These are phyloP conservation scores for Maudiozyma barnettii DNA, from an alignment of 805 yeast genomes.

Conservation along the genomic window DNA sequence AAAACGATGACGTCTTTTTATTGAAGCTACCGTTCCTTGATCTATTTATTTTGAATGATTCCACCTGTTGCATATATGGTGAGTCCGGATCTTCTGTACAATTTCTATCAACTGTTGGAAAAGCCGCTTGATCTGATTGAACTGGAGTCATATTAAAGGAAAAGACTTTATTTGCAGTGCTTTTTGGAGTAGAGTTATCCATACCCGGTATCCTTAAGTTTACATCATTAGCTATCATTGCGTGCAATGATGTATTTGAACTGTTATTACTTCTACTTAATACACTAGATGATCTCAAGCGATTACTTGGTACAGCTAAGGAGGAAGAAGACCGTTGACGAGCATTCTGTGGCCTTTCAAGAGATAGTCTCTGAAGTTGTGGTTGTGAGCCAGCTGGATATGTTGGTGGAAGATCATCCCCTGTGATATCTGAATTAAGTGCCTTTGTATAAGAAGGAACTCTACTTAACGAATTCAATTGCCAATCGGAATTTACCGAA, in stretches of 20 bases:
- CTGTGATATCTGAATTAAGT: slow-evolving; percentile 40
- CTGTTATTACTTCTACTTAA: slow-evolving; percentile 20
- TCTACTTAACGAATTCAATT: slow-evolving; percentile 40
- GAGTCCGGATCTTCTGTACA: background rate
- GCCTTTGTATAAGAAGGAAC: slow-evolving; percentile 88
- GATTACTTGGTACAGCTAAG: slow-evolving; percentile 7
- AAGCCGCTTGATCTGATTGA: background rate
- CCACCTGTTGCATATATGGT: background rate
- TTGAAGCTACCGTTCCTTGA: background rate
- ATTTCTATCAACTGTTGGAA: background rate
- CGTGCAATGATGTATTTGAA: slow-evolving; percentile 17
- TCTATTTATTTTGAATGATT: background rate
- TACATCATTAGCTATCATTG: slow-evolving; percentile 10
- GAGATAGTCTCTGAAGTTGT: background rate
- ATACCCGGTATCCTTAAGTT: slow-evolving; percentile 8
- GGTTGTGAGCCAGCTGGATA: slow-evolving; percentile 30
- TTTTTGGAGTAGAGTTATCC: slow-evolving; percentile 7
- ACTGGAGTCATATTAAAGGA: slow-evolving; percentile 20
- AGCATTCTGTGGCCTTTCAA: slow-evolving; percentile 23
- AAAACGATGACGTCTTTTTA: slow-evolving; percentile 9
- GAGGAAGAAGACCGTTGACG: slow-evolving; percentile 21
- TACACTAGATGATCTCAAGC: slow-evolving; percentile 10
- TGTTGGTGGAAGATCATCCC: slow-evolving; percentile 58
- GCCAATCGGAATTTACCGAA: slow-evolving; percentile 30
- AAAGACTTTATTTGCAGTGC: slow-evolving; percentile 17